Conservation (phyloP, 371 early-diverging fungal genomes). For the Funneliformis caledonium region DNA sequence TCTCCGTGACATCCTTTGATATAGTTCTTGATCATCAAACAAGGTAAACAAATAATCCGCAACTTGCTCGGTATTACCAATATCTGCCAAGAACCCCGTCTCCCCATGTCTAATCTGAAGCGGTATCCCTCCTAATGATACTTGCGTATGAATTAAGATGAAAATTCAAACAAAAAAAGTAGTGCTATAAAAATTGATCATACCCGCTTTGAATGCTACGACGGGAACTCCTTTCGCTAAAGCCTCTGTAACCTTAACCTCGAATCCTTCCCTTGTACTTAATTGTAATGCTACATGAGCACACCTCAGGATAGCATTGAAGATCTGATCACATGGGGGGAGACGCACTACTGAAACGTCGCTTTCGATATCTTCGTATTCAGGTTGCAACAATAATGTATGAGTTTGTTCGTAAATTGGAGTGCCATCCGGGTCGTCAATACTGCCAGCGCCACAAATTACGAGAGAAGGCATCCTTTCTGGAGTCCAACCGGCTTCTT, state of each 20-base stretch:
- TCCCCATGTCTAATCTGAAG: slow-evolving; percentile 71
- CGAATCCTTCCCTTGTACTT: slow-evolving; percentile 86
- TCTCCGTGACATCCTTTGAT: slow-evolving; percentile 50
- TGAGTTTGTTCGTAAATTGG: slow-evolving; percentile 70
- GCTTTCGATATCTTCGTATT: slow-evolving; percentile 54
- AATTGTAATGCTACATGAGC: slow-evolving; percentile 79
- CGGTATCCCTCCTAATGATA: slow-evolving; percentile 79
- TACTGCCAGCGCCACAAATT: slow-evolving; percentile 83
- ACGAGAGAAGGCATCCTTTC: slow-evolving; percentile 51
- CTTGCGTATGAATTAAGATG: not conserved
- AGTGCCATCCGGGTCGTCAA: slow-evolving; percentile 89
- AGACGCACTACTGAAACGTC: slow-evolving; percentile 71
- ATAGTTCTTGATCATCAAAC: slow-evolving; percentile 55
- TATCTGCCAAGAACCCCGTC: slow-evolving; percentile 71
- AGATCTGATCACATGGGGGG: slow-evolving; percentile 82
- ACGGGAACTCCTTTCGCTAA: slow-evolving; percentile 74
- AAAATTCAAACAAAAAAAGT: not conserved
- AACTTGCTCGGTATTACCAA: slow-evolving; percentile 66
- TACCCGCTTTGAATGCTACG: slow-evolving; percentile 57
- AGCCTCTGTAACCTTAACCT: slow-evolving; percentile 91
- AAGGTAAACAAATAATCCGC: slow-evolving; percentile 61
- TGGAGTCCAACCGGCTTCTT: slow-evolving; percentile 40
- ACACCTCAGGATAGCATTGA: slow-evolving; percentile 73
- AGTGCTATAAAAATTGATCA: not conserved
- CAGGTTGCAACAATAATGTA: slow-evolving; percentile 50